Evolutionary conservation across 2,329 filamentous ascomycete genomes (phyloP).

Genomic region (Paraphaeosphaeria minitans): DNA sequence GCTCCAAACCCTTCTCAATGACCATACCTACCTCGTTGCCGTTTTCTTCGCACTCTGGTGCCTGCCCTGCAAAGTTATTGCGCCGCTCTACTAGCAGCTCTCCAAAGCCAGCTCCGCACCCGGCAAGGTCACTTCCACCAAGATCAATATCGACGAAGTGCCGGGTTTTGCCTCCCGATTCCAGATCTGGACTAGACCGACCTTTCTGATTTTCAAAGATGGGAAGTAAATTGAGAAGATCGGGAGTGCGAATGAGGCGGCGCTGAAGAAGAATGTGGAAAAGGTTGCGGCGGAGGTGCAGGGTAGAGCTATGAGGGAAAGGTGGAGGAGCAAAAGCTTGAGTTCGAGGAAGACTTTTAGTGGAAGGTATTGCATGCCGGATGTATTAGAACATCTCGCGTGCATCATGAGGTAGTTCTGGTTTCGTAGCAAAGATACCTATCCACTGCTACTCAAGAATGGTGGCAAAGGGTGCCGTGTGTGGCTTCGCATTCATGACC

Average conservation of each 20-base stretch:
- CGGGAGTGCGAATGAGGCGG: constrained; percentile 35
- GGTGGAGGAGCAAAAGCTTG: constrained; percentile 13
- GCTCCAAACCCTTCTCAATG: constrained; percentile 42
- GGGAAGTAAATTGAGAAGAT: constrained; percentile 38
- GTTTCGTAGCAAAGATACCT: no score
- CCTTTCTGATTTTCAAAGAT: constrained; percentile 41
- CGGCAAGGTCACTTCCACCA: constrained; percentile 56
- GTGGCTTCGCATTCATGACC: not conserved
- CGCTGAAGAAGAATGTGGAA: constrained; percentile 34
- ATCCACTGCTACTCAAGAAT: no score
- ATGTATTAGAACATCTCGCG: constrained; percentile 36
- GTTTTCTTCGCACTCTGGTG: constrained; percentile 63
- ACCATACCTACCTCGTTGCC: constrained; percentile 50
- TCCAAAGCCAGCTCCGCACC: constrained; percentile 54
- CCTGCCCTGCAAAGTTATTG: constrained; percentile 61
- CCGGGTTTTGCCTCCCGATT: constrained; percentile 55
- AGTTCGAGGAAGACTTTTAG: constrained; percentile 38
- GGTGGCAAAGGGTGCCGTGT: no score
- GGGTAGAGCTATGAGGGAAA: constrained; percentile 13
- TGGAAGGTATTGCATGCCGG: constrained; percentile 42
- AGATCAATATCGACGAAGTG: constrained; percentile 61
- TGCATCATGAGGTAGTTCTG: no score
- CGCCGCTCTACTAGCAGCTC: constrained; percentile 58
- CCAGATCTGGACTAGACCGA: constrained; percentile 54
- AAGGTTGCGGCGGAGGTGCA: constrained; percentile 22